These are phyloP conservation scores for Alternaria dauci DNA, from an alignment of 2,329 filamentous ascomycete genomes.

Conservation along the genomic window DNA sequence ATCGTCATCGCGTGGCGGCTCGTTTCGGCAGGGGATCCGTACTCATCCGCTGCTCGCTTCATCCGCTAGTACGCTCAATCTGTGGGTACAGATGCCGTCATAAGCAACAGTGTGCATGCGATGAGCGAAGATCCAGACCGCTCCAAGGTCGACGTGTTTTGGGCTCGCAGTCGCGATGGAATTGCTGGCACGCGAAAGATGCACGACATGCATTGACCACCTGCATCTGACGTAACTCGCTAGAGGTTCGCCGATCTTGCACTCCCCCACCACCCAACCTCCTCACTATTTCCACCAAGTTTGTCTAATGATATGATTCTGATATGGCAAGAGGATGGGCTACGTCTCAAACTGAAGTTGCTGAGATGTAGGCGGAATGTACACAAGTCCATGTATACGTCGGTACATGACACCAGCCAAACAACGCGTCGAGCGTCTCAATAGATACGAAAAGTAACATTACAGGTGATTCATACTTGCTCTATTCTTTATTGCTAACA, in stretches of 20 bases:
- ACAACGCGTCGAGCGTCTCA: not conserved
- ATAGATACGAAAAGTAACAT: not conserved
- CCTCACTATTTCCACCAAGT: not conserved
- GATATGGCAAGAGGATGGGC: not conserved
- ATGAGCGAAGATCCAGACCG: constrained; percentile 1
- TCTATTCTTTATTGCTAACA: not conserved
- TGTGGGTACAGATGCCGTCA: constrained; percentile 18
- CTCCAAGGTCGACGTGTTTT: not conserved
- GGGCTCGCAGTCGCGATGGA: not conserved
- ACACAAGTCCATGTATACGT: not conserved
- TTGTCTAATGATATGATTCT: not conserved
- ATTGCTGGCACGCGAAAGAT: constrained; percentile 9
- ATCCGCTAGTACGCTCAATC: not conserved
- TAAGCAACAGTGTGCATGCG: constrained; percentile 2
- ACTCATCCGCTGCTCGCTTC: constrained; percentile 17
- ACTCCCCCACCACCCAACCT: not conserved
- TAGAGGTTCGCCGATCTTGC: not conserved
- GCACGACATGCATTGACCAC: constrained; percentile 16
- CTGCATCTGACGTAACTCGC: constrained; percentile 17
- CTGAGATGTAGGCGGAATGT: not conserved
- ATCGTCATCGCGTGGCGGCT: constrained; percentile 26
- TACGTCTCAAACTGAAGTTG: not conserved
- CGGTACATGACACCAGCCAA: no score
- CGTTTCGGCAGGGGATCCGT: constrained; percentile 23
- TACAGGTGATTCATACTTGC: not conserved